A percentile compares a stretch with the other conserved stretches of the same genome.
These are phyloP conservation scores for Ogataea nakhonphanomensis DNA, from an alignment of 805 yeast genomes.

Conservation along the genomic window DNA sequence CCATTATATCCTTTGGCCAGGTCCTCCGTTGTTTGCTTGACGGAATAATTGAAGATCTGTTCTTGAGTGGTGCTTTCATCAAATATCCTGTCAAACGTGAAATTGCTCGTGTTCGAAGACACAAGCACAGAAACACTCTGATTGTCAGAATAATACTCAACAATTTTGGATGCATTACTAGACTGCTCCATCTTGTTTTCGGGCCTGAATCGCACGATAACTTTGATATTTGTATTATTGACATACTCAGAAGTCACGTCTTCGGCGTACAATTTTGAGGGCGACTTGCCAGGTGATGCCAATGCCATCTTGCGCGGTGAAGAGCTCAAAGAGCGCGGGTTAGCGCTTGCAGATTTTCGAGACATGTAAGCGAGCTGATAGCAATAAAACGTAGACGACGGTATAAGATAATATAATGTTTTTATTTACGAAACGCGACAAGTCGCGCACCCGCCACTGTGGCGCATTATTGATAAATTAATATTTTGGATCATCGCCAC, in stretches of 20 bases:
- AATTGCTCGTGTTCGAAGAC: conserved; percentile 26
- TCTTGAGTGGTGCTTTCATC: conserved; percentile 47
- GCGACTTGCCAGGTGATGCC: conserved; percentile 14
- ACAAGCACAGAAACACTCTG: conserved; percentile 15
- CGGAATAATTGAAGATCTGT: conserved; percentile 56
- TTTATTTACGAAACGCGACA: conserved; percentile 10
- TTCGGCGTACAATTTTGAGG: conserved; percentile 5
- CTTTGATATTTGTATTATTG: conserved; percentile 47
- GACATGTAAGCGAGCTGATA: conserved; percentile 5
- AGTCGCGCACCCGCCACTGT: conserved; percentile 4
- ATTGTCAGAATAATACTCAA: conserved; percentile 12
- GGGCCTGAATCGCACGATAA: conserved; percentile 73
- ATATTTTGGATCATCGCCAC: background rate
- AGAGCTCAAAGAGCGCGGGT: conserved; percentile 11
- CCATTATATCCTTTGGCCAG: conserved; percentile 58
- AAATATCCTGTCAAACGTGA: conserved; percentile 67
- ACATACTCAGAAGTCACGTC: conserved; percentile 9
- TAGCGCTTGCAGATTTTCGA: conserved; percentile 4
- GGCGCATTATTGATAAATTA: conserved; percentile 3
- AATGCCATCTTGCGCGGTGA: background rate
- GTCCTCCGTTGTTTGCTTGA: conserved; percentile 63
- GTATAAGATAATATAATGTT: conserved; percentile 9
- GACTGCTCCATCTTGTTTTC: conserved; percentile 28
- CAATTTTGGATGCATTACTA: conserved; percentile 11
- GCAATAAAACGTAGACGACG: conserved; percentile 3